Percentiles rank a stretch among this genome's conserved stretches.
These are phyloP conservation scores for Metroxylon sagu DNA, from an alignment of 176 grass and related monocot genomes.

Conservation along the genomic window DNA sequence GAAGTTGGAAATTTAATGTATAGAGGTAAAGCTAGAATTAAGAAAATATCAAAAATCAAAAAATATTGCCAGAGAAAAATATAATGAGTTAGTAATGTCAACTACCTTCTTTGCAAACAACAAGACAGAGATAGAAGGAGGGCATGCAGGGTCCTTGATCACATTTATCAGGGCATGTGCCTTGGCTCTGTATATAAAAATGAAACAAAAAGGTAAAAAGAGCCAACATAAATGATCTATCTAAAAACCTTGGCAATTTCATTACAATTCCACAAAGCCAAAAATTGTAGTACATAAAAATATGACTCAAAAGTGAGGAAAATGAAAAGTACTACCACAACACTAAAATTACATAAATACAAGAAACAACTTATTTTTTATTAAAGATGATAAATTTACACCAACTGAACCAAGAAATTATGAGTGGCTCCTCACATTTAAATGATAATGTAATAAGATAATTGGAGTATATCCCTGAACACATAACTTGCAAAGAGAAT, in stretches of 20 bases:
- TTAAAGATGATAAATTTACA: too few relatives aligned
- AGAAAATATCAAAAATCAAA: neutral
- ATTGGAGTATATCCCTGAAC: too few relatives aligned
- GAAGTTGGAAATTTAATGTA: too few relatives aligned
- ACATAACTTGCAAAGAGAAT: too few relatives aligned
- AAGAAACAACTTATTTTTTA: too few relatives aligned
- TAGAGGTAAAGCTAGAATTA: neutral
- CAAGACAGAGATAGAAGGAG: slow-evolving; percentile 12
- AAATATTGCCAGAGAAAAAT: neutral
- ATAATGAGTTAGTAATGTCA: neutral
- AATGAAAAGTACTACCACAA: too few relatives aligned
- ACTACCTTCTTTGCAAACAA: slow-evolving; percentile 37
- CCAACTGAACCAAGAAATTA: too few relatives aligned
- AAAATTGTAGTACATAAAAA: neutral
- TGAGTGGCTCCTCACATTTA: too few relatives aligned
- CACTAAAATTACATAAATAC: too few relatives aligned
- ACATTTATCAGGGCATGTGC: slow-evolving; percentile 26
- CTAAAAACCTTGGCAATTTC: neutral
- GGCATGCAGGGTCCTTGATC: slow-evolving; percentile 22
- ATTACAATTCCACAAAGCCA: neutral
- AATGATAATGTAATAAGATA: too few relatives aligned
- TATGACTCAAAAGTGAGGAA: neutral
- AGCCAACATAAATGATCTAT: neutral
- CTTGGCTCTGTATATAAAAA: slow-evolving; percentile 31
- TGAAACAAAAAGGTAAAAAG: slow-evolving; percentile 3